These are phyloP conservation scores for Mycena haematopus DNA, from an alignment of 768 basidiomycete species.

Conservation along the genomic window DNA sequence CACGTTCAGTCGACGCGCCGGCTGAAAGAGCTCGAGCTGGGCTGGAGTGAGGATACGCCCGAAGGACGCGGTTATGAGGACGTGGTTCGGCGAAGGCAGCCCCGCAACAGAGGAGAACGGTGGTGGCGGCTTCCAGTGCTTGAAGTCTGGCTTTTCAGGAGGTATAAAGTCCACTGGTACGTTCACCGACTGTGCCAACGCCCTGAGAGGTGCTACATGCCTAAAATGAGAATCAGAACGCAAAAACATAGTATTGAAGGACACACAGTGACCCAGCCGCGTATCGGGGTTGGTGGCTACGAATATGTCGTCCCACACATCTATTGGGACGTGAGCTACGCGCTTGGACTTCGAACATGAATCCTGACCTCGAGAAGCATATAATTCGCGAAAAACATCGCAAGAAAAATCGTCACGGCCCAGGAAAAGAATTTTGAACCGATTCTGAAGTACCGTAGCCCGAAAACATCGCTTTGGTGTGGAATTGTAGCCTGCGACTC, in stretches of 20 bases:
- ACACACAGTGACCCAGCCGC: constrained; percentile 65
- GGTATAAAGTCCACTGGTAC: constrained; percentile 71
- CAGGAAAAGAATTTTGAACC: constrained; percentile 83
- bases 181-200: constrained; percentile 56
- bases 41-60: constrained; percentile 79
- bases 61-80: constrained; percentile 90
- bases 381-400: constrained; percentile 66
- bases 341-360: constrained; percentile 1
- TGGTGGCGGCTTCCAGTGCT: constrained; percentile 61
- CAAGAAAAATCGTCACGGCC: constrained; percentile 92
- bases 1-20: constrained; percentile 73
- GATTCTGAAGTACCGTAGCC: constrained; percentile 29
- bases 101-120: constrained; percentile 42
- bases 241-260: constrained; percentile 40
- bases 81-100: constrained; percentile 47
- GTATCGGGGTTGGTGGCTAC: constrained; percentile 79
- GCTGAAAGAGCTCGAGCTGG: constrained; percentile 67
- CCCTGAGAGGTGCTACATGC: constrained; percentile 74
- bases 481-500: constrained; percentile 4
- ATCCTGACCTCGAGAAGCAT: constrained; percentile 63
- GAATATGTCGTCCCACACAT: constrained; percentile 74
- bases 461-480: constrained; percentile 5
- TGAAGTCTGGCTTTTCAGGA: constrained; percentile 62
- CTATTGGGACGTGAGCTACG: constrained; percentile 44
- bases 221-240: constrained; percentile 13